Base-by-base conservation (phyloP, 257 asterid genomes). In the Gentiana dahurica region DNA sequence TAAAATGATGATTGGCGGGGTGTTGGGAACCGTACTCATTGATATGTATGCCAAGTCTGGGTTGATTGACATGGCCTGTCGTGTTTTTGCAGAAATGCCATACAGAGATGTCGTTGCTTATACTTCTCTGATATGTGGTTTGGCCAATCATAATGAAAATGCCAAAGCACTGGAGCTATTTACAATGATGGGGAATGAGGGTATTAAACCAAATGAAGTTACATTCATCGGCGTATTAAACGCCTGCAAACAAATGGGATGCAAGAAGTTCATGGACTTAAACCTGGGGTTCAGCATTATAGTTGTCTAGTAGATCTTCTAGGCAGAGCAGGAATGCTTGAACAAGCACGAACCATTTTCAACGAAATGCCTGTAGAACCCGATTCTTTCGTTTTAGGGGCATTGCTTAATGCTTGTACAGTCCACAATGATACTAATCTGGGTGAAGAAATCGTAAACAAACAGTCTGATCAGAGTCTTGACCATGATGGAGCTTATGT, bases 1-100 rank as follows among this genome's bases (percentile, higher is more conserved):
- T 2, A 52, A 36, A 15, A 53, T 78, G 62, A 66, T 63, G 51
- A 6, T 75, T 50, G 85, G 78, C 53, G 68, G 24, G 39, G 72
- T 55, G 9, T 52, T 80, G 11, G 80, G 80, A 13, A 80, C 93
- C 3, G 67, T 85, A 1, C 73, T 83, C 5, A 60, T 83, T 0
- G 93, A 77, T 15, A 80, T 83, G 88, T 83, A 83, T 12, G 79
- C 81, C 0, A 80, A 80, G 64, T 80, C 81, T 59, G 93, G 93
- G 36, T 62, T 71, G 55, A 63, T 83, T 34, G 60, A 58, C 8
- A 68, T 58, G 62, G 79, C 85, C 12, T 60, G 65, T 34, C 73
- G 51, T 43, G 62, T 80, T 53, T 80, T 78, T 12, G 72, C 73
- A 58, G 69, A 67, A 55, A 63, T 76, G 68, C 66, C 69, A 0